These are phyloP conservation scores for Suhomyces maxii DNA, from an alignment of 1,139 yeast genomes.

Conservation along the genomic window DNA sequence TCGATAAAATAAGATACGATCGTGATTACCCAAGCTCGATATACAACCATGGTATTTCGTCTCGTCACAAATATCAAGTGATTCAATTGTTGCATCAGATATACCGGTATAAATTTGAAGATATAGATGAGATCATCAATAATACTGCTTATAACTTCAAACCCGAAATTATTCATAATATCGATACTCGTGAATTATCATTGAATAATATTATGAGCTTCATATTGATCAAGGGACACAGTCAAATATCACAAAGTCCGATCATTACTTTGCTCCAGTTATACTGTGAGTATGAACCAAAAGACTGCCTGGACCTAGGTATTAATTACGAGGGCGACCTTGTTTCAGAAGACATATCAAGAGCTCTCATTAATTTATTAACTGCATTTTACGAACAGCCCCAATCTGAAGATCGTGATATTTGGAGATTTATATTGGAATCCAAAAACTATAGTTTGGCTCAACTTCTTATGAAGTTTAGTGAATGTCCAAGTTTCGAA, in stretches of 20 bases:
- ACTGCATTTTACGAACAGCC: constrained; percentile 12
- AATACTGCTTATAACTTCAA: constrained; percentile 11
- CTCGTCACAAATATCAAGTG: constrained; percentile 15
- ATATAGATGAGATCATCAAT: constrained; percentile 14
- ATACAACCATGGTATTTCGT: constrained; percentile 16
- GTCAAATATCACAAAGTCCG: constrained; percentile 3
- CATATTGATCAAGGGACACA: background rate
- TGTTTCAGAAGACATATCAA: constrained; percentile 12
- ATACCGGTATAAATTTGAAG: constrained; percentile 15
- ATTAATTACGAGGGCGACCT: constrained; percentile 7
- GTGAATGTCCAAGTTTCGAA: constrained; percentile 15
- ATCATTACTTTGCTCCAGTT: constrained; percentile 8
- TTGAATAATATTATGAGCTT: constrained; percentile 5
- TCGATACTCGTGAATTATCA: constrained; percentile 5
- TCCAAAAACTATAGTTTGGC: constrained; percentile 20
- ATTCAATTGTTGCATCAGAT: constrained; percentile 13
- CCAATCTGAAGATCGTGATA: constrained; percentile 12
- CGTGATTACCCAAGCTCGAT: constrained; percentile 13
- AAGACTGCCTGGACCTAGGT: constrained; percentile 10
- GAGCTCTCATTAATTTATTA: constrained; percentile 13
- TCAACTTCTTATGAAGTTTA: constrained; percentile 20
- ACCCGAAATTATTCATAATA: constrained; percentile 4
- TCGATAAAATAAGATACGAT: background rate
- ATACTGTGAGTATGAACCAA: constrained; percentile 12
- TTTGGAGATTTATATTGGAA: constrained; percentile 22